phyloP scores from a whole-genome alignment of 345 rosid species.

The Linum usitatissimum region DNA sequence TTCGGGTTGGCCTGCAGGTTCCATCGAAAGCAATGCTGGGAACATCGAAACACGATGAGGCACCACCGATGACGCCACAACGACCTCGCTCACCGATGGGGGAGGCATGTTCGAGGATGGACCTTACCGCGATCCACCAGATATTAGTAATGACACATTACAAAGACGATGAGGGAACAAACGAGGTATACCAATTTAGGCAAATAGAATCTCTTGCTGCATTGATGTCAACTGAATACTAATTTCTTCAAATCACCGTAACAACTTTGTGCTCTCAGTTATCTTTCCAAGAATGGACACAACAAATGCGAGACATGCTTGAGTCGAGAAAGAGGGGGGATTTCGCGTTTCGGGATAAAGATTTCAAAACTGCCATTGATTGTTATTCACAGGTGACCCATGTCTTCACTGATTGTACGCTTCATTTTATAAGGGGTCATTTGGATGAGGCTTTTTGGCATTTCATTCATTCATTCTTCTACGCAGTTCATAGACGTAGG shows the following conservation, averaged over 20 bases:
- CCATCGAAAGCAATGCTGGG: slow-evolving; percentile 86
- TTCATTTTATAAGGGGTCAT: no score
- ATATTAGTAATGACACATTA: slow-evolving; percentile 74
- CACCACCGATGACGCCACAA: slow-evolving; percentile 54
- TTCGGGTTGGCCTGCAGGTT: slow-evolving; percentile 34
- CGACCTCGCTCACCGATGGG: slow-evolving; percentile 82
- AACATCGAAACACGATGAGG: slow-evolving; percentile 48
- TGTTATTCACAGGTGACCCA: slow-evolving; percentile 79
- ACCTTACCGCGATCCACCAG: slow-evolving; percentile 95
- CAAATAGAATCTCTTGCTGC: not conserved
- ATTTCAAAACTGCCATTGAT: slow-evolving; percentile 81
- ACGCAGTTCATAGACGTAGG: slow-evolving; percentile 77
- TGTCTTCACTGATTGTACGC: no score
- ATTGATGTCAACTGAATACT: not conserved
- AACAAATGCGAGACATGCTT: slow-evolving; percentile 91
- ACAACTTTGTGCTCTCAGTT: slow-evolving; percentile 50
- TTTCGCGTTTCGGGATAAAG: slow-evolving; percentile 85
- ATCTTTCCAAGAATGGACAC: slow-evolving; percentile 98
- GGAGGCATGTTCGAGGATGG: slow-evolving; percentile 90
- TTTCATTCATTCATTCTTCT: slow-evolving; percentile 3
- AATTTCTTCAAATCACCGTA: not conserved
- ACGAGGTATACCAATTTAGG: slow-evolving; percentile 40
- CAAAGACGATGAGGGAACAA: slow-evolving; percentile 91
- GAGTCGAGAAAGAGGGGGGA: slow-evolving; percentile 94
- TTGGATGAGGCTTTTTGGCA: no score